Evolutionary conservation across 2,329 filamentous ascomycete genomes (phyloP).

Genomic region (Aspergillus ochraceoroseus): DNA sequence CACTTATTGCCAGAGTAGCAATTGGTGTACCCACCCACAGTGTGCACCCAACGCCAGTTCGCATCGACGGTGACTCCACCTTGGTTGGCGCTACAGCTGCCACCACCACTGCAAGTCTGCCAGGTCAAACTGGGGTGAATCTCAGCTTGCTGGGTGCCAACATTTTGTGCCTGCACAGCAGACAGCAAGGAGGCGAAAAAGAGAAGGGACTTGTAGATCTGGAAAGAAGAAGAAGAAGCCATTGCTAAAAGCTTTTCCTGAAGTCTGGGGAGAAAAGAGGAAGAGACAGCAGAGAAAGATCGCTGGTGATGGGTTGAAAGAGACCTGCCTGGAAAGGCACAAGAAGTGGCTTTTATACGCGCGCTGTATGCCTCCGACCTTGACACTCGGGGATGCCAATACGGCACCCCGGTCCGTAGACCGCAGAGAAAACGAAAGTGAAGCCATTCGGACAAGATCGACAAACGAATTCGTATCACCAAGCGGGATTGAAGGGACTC

Average conservation of each 20-base stretch:
- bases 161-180: slow-evolving; percentile 21
- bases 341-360: neutral
- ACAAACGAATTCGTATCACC: neutral
- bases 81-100: slow-evolving; percentile 49
- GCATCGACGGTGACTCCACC: slow-evolving; percentile 52
- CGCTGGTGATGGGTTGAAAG: slow-evolving; percentile 2
- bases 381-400: neutral
- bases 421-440: slow-evolving; percentile 7
- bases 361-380: neutral
- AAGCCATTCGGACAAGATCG: slow-evolving; percentile 4
- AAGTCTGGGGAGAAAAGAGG: neutral
- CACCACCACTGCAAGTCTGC: slow-evolving; percentile 48
- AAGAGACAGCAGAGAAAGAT: neutral
- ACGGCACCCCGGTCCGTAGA: slow-evolving; percentile 19
- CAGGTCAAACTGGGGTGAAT: slow-evolving; percentile 50
- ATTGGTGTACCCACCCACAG: slow-evolving; percentile 48
- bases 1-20: slow-evolving; percentile 54
- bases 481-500: slow-evolving; percentile 2
- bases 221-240: slow-evolving; percentile 16
- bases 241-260: slow-evolving; percentile 5
- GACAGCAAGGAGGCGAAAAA: slow-evolving; percentile 15
- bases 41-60: slow-evolving; percentile 58
- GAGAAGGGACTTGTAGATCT: slow-evolving; percentile 17
- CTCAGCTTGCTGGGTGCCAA: slow-evolving; percentile 22
- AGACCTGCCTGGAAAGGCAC: neutral